Base-by-base conservation (phyloP, 2,329 filamentous ascomycete species). In the Calonectria pauciramosa region DNA sequence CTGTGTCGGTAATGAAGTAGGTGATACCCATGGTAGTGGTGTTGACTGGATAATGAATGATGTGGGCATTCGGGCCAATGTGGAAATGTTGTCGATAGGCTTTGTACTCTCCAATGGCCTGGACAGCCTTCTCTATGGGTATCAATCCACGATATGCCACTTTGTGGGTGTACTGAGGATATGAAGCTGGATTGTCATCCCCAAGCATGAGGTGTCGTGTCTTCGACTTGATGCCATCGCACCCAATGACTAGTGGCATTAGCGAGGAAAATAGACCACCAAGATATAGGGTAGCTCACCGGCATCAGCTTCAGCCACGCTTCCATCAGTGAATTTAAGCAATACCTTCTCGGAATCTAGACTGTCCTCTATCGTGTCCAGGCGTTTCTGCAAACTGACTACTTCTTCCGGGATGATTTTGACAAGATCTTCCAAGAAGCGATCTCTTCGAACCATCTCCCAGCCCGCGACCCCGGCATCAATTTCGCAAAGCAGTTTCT, bases 351-450 rank as follows among this genome's bases (percentile, higher is more conserved):
- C 23, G 2, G 36, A 3, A 28, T 2, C 18, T 23, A 14, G 20
- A 28, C 26, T 18, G 18, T 63, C 56, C n/a, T 63, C 34, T 11
- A 63, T 63, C 14, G 3, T 4, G 2, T 41, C 36, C 23, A 63
- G 13, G 8, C 56, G 56, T 26, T 44, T 63, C 23, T 63, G 56
- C 56, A 63, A 23, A 18, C 41, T 63, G 23, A 63, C 36, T 7
- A 63, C 56, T 6, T 63, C 32, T 5, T 63, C 23, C 5, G 56
- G 56, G 3, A 63, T 63, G 23, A 63, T 41, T 41, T 63, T 63
- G 23, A 63, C 56, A 18, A 63, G 56, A 28, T 63, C 56, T 63
- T 44, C 56, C 56, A 63, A 63, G 56, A 63, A 63, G 23, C 56
- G 56, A 63, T 63, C 56, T 20, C 56, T 34, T 6, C 56, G 56